Percentiles rank a stretch among this genome's conserved stretches.
Evolutionary conservation across 257 asterid genomes (phyloP).

Genomic region (Scutellaria barbata): DNA sequence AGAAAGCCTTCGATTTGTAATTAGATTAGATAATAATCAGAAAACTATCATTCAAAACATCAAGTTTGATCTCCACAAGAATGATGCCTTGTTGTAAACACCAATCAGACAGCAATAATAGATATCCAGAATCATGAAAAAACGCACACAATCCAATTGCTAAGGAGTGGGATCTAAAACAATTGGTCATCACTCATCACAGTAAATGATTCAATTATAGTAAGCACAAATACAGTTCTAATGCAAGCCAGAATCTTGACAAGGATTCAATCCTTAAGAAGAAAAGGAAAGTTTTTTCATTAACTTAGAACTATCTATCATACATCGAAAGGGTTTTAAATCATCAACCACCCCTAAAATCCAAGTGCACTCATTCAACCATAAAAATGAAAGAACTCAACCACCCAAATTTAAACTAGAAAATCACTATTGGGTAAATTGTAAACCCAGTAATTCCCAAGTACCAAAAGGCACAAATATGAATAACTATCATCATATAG

Average conservation of each 20-base stretch:
- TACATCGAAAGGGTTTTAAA: conserved; percentile 8
- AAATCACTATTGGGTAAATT: conserved; percentile 4
- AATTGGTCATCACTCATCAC: not conserved
- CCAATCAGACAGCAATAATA: not conserved
- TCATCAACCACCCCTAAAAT: conserved; percentile 5
- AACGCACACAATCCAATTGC: too few relatives aligned
- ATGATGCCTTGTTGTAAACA: not conserved
- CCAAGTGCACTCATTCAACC: conserved; percentile 28
- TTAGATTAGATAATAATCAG: too few relatives aligned
- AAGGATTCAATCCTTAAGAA: conserved; percentile 10
- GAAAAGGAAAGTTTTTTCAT: conserved; percentile 2
- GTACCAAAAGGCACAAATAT: conserved; percentile 8
- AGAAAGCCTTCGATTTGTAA: not conserved
- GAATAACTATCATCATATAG: not conserved
- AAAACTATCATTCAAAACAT: too few relatives aligned
- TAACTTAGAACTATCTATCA: not conserved
- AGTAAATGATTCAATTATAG: conserved; percentile 4
- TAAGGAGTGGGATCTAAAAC: not conserved
- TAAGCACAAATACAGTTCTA: not conserved
- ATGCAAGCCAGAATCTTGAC: not conserved
- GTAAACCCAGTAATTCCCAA: not conserved
- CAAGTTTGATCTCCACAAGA: too few relatives aligned
- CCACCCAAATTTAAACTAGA: not conserved
- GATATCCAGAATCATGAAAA: too few relatives aligned
- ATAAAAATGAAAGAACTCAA: conserved; percentile 13